A percentile compares a stretch with the other conserved stretches of the same genome.
These are phyloP conservation scores for Fusarium sp. DNA, from an alignment of 2,329 filamentous ascomycete genomes.

Conservation along the genomic window DNA sequence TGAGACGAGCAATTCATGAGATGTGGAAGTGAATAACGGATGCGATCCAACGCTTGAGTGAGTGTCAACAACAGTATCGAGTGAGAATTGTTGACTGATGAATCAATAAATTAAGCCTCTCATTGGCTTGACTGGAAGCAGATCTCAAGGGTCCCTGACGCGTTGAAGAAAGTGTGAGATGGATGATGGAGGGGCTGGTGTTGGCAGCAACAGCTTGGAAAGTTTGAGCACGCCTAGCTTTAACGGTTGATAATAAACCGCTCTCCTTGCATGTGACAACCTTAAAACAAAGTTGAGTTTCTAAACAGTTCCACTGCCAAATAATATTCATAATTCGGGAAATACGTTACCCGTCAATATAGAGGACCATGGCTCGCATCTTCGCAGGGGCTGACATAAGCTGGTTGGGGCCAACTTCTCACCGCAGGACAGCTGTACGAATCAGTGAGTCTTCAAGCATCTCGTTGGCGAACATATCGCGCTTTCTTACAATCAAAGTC, in stretches of 20 bases:
- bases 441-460: slow-evolving; percentile 14
- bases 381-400: slow-evolving; percentile 39
- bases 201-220: slow-evolving; percentile 3
- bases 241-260: slow-evolving; percentile 9
- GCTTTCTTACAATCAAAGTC: background rate
- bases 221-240: slow-evolving; percentile 5
- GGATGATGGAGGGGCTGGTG: slow-evolving; percentile 42
- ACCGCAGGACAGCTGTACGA: slow-evolving; percentile 27
- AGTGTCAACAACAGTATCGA: background rate
- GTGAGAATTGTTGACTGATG: background rate
- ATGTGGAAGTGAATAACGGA: slow-evolving; percentile 5
- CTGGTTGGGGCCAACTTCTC: slow-evolving; percentile 27
- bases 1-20: slow-evolving; percentile 22
- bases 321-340: too few species aligned
- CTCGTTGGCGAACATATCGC: background rate
- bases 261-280: slow-evolving; percentile 28
- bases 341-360: background rate
- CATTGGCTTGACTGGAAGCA: slow-evolving; percentile 14
- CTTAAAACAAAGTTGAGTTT: slow-evolving; percentile 1
- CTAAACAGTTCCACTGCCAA: background rate
- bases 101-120: background rate
- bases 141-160: slow-evolving; percentile 29
- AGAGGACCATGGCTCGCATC: slow-evolving; percentile 8
- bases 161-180: slow-evolving; percentile 31
- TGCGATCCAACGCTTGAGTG: background rate